phyloP scores from a whole-genome alignment of 1,284 basidiomycete species.

The Chalciporus sp. region DNA sequence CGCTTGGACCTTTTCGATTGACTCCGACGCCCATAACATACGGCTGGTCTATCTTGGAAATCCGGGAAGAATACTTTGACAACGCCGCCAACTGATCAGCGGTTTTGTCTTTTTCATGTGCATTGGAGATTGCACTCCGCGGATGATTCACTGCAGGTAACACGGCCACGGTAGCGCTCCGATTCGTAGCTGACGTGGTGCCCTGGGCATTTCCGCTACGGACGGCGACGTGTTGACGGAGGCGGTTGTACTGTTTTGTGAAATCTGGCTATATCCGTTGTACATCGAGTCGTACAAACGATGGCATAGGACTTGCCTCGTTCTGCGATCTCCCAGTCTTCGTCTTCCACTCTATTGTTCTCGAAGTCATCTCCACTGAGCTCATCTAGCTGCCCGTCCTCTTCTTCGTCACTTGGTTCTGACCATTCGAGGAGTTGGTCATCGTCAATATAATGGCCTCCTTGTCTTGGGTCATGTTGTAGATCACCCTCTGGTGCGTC shows the following conservation, averaged over 20 bases:
- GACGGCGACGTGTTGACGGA: constrained; percentile 82
- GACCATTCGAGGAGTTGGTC: constrained; percentile 40
- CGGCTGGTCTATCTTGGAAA: constrained; percentile 72
- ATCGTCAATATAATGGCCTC: constrained; percentile 53
- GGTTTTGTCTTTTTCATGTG: constrained; percentile 52
- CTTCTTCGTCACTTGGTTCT: constrained; percentile 44
- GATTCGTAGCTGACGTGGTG: constrained; percentile 50
- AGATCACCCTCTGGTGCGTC: constrained; percentile 39
- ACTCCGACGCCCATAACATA: constrained; percentile 80
- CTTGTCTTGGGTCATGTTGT: constrained; percentile 32
- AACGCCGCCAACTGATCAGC: constrained; percentile 69
- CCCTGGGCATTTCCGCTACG: constrained; percentile 67
- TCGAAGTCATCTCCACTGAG: constrained; percentile 50
- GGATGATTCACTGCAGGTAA: constrained; percentile 79
- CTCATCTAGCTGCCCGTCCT: constrained; percentile 44
- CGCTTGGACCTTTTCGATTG: constrained; percentile 87
- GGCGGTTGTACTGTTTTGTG: constrained; percentile 94
- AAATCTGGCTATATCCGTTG: constrained; percentile 63
- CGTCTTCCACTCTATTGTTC: constrained; percentile 73
- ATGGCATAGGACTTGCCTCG: constrained; percentile 48
- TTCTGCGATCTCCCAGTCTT: constrained; percentile 90
- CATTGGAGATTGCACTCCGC: constrained; percentile 29
- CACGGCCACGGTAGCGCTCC: constrained; percentile 52
- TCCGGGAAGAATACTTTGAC: constrained; percentile 68
- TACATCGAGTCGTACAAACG: background rate